These are phyloP conservation scores for Trebouxia sp. DNA, from an alignment of 139 green algal species.

Conservation along the genomic window DNA sequence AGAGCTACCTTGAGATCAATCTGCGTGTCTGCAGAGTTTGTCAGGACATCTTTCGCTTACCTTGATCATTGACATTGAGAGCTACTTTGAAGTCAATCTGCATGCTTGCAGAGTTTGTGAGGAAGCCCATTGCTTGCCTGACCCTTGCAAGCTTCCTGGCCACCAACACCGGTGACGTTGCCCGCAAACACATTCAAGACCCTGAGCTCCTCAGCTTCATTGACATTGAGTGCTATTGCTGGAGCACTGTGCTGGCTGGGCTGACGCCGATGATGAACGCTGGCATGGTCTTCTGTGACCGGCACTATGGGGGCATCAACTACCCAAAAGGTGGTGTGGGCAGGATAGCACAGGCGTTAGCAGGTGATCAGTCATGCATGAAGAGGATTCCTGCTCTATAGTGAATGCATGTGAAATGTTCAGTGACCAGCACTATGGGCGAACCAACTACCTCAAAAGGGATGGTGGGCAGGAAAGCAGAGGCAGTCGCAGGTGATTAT, in stretches of 20 bases:
- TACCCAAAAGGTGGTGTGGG: constrained; percentile 91
- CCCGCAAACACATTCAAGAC: constrained; percentile 88
- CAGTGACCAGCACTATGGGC: too few relatives aligned
- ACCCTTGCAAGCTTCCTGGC: constrained; percentile 79
- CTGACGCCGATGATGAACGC: constrained; percentile 96
- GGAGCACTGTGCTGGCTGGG: constrained; percentile 86
- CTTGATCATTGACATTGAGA: too few relatives aligned
- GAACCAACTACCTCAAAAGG: too few relatives aligned
- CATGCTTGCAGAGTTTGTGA: constrained; percentile 63
- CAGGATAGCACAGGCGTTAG: constrained; percentile 76
- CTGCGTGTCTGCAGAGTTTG: too few relatives aligned
- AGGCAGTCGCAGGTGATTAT: too few relatives aligned
- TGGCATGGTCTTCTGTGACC: constrained; percentile 79
- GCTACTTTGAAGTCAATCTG: too few relatives aligned
- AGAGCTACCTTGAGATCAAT: too few relatives aligned
- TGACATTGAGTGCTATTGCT: constrained; percentile 97
- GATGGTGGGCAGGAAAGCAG: too few relatives aligned
- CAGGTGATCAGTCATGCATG: constrained; percentile 9
- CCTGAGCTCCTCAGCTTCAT: constrained; percentile 91
- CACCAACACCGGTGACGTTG: constrained; percentile 87
- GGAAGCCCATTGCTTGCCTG: constrained; percentile 78
- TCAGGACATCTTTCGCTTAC: too few relatives aligned
- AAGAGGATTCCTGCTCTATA: too few relatives aligned
- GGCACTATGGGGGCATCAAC: constrained; percentile 97
- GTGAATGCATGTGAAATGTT: too few relatives aligned